phyloP scores from a whole-genome alignment of 2,329 filamentous ascomycete species.

The Septoria linicola region DNA sequence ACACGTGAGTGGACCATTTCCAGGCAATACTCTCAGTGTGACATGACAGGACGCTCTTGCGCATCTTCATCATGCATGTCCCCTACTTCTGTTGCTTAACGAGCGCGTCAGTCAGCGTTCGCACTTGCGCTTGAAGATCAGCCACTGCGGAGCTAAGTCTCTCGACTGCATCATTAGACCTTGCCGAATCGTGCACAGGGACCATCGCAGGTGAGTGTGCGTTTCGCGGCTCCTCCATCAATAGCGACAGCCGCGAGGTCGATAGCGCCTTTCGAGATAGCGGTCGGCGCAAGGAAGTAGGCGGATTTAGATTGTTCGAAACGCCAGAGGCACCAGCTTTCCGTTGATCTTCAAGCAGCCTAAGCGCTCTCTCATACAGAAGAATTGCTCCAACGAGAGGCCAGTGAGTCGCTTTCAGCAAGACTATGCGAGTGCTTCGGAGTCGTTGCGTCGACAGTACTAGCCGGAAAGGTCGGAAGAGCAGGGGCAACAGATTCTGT shows the following conservation, averaged over 20 bases:
- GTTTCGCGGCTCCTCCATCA: conserved; percentile 22
- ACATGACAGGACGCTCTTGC: conserved; percentile 13
- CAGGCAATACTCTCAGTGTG: conserved; percentile 8
- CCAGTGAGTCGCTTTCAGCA: conserved; percentile 60
- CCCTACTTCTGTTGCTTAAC: conserved; percentile 14
- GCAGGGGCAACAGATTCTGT: conserved; percentile 70
- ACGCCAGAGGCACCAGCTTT: conserved; percentile 19
- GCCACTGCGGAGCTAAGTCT: conserved; percentile 26
- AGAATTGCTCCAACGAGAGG: conserved; percentile 70
- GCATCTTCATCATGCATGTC: conserved; percentile 8
- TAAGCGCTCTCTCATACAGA: conserved; percentile 58
- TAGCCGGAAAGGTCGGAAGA: conserved; percentile 70
- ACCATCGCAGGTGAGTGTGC: conserved; percentile 22
- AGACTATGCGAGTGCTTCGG: conserved; percentile 58
- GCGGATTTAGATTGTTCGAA: conserved; percentile 19
- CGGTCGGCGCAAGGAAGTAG: conserved; percentile 24
- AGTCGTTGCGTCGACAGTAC: conserved; percentile 65
- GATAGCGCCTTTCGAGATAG: conserved; percentile 22
- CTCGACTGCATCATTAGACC: conserved; percentile 16
- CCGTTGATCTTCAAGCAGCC: conserved; percentile 21
- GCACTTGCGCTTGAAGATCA: conserved; percentile 27
- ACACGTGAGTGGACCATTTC: conserved; percentile 6
- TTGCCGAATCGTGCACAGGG: conserved; percentile 11
- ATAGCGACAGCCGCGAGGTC: conserved; percentile 17
- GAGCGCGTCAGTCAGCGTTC: conserved; percentile 23